A percentile compares a stretch with the other conserved stretches of the same genome.
phyloP scores from a whole-genome alignment of 2,329 filamentous ascomycete genomes.

The Neurospora sp. region DNA sequence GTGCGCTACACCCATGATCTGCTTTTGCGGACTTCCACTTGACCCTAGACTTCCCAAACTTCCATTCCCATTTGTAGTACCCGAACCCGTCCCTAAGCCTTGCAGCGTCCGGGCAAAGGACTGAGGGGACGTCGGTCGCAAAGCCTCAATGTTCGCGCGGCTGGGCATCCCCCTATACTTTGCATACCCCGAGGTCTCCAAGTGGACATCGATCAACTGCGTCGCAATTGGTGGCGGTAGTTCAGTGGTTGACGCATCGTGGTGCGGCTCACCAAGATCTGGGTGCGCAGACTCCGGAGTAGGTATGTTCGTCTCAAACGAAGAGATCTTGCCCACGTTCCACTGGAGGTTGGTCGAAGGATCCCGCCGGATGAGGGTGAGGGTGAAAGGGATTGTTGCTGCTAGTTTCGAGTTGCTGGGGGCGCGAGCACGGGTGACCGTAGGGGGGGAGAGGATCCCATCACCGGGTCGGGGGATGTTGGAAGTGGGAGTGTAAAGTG shows the following conservation, averaged over 20 bases:
- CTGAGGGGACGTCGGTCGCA: conserved; percentile 7
- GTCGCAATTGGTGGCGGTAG: background rate
- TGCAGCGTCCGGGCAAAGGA: conserved; percentile 9
- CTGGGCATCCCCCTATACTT: conserved; percentile 44
- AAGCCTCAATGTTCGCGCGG: conserved; percentile 25
- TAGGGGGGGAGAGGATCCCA: conserved; percentile 1
- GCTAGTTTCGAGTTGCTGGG: conserved; percentile 14
- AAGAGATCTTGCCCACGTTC: conserved; percentile 61
- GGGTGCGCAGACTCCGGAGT: conserved; percentile 15
- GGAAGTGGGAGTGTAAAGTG: background rate
- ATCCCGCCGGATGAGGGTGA: conserved; percentile 64
- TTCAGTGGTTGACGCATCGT: conserved; percentile 3
- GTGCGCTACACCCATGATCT: background rate
- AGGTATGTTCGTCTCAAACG: conserved; percentile 35
- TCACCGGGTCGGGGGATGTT: background rate
- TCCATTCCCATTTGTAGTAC: background rate
- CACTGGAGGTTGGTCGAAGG: conserved; percentile 59
- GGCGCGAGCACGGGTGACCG: conserved; percentile 28
- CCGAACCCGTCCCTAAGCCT: background rate
- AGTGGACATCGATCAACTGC: conserved; percentile 39
- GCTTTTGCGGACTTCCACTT: background rate
- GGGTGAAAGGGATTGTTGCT: conserved; percentile 35
- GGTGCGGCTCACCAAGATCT: conserved; percentile 14
- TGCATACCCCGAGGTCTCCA: conserved; percentile 47
- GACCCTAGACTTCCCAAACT: background rate